phyloP scores from a whole-genome alignment of 2,329 filamentous ascomycete genomes.

The Lecanicillium sp. region DNA sequence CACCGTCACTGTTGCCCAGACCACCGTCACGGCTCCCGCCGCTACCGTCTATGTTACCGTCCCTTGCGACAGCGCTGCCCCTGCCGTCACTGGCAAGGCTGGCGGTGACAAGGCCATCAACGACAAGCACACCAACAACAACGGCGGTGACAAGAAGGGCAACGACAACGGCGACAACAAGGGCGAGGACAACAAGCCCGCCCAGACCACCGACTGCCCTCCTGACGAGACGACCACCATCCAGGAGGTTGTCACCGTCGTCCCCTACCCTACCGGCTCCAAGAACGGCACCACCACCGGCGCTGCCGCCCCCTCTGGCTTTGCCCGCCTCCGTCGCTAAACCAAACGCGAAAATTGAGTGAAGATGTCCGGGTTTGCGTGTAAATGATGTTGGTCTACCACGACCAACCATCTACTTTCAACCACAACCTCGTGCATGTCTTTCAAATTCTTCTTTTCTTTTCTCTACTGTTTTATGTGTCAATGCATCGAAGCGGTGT shows the following conservation, averaged over 20 bases:
- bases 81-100: constrained; percentile 8
- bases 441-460: constrained; percentile 2
- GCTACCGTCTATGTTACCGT: constrained; percentile 20
- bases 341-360: constrained; percentile 8
- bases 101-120: constrained; percentile 11
- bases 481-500: constrained; percentile 1
- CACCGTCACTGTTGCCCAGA: constrained; percentile 13
- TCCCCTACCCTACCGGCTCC: constrained; percentile 32
- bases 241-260: constrained; percentile 25
- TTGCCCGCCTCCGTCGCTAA: constrained; percentile 23
- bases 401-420: not conserved
- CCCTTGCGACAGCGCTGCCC: constrained; percentile 10
- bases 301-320: constrained; percentile 26
- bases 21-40: constrained; percentile 14
- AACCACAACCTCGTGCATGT: not conserved
- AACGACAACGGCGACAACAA: constrained; percentile 20
- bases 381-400: too few species aligned
- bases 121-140: too few species aligned
- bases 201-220: constrained; percentile 9
- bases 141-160: constrained; percentile 11
- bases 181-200: constrained; percentile 13
- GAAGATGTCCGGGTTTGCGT: too few species aligned
- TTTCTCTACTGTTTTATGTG: constrained; percentile 1
- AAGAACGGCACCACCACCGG: constrained; percentile 28
- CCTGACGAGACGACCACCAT: constrained; percentile 20